Conservation (phyloP, 2,329 filamentous ascomycete species). For the Ophiostoma triangulosporum region DNA sequence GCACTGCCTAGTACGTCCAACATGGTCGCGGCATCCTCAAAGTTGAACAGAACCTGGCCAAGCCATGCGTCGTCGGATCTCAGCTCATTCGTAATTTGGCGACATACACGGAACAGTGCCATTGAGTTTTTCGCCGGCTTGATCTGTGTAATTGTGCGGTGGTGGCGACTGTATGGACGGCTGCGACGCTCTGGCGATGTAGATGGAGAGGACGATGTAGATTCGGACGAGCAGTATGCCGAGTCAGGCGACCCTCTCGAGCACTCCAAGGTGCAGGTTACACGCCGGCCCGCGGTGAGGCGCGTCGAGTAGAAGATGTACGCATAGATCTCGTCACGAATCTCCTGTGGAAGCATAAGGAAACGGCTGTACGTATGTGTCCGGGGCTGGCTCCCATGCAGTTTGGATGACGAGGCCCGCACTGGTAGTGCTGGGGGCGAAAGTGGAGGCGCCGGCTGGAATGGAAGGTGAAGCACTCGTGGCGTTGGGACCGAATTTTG, state of each 20-base stretch:
- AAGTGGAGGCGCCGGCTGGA: not conserved
- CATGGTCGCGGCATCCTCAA: conserved; percentile 14
- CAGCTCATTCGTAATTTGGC: conserved; percentile 14
- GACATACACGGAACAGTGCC: conserved; percentile 13
- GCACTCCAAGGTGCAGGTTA: conserved; percentile 5
- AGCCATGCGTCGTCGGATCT: conserved; percentile 13
- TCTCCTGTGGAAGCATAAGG: conserved; percentile 12
- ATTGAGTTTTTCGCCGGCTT: conserved; percentile 13
- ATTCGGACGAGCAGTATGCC: not conserved
- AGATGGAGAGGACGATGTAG: not conserved
- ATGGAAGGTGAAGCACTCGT: not conserved
- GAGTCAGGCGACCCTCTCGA: not conserved
- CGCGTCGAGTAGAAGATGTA: conserved; percentile 13
- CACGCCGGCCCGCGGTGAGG: conserved; percentile 13
- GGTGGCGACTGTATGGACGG: not conserved
- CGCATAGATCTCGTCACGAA: conserved; percentile 14
- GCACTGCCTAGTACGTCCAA: conserved; percentile 13
- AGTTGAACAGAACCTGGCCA: conserved; percentile 15
- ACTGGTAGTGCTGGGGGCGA: not conserved
- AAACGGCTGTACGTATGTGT: conserved; percentile 11
- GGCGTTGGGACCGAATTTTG: not conserved
- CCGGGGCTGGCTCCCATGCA: not conserved
- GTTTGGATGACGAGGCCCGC: not conserved
- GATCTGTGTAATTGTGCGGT: conserved; percentile 7
- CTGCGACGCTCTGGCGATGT: not conserved